Evolutionary conservation across 306 rosid genomes (phyloP).

Genomic region (Purshia tridentata): DNA sequence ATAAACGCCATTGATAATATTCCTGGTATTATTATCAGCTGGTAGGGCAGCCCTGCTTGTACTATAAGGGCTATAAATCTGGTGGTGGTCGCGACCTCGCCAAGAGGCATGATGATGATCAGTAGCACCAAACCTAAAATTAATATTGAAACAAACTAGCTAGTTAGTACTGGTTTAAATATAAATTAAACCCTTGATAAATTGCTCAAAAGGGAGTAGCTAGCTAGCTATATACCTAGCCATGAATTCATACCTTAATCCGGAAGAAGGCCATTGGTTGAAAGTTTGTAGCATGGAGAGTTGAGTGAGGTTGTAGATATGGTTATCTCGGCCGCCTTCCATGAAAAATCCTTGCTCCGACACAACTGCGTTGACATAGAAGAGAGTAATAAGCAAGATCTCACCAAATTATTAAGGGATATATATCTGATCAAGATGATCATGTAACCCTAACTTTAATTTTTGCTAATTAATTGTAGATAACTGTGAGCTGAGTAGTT

Average conservation of each 20-base stretch:
- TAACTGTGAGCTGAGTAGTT: background rate
- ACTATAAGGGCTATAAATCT: conserved; percentile 25
- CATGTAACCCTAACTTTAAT: conserved; percentile 5
- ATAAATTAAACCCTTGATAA: no score
- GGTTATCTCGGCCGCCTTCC: conserved; percentile 31
- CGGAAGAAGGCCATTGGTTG: conserved; percentile 36
- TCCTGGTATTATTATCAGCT: conserved; percentile 8
- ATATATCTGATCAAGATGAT: background rate
- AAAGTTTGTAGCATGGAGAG: conserved; percentile 43
- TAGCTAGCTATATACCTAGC: background rate
- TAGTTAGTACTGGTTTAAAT: background rate
- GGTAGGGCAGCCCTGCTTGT: background rate
- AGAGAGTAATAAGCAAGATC: background rate
- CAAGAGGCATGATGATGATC: conserved; percentile 5
- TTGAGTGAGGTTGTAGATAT: conserved; percentile 41
- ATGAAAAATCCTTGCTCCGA: conserved; percentile 38
- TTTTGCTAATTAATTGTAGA: background rate
- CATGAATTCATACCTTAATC: conserved; percentile 26
- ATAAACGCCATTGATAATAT: conserved; percentile 14
- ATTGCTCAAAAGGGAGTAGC: background rate
- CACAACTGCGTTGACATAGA: conserved; percentile 7
- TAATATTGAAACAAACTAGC: background rate
- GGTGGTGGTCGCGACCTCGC: conserved; percentile 17
- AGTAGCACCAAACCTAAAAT: conserved; percentile 12
- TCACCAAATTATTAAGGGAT: background rate